Evolutionary conservation across 108 stramenopile genomes (phyloP), one percentile per base, ranked within the genome.

Genomic region (Seminavis robusta): DNA sequence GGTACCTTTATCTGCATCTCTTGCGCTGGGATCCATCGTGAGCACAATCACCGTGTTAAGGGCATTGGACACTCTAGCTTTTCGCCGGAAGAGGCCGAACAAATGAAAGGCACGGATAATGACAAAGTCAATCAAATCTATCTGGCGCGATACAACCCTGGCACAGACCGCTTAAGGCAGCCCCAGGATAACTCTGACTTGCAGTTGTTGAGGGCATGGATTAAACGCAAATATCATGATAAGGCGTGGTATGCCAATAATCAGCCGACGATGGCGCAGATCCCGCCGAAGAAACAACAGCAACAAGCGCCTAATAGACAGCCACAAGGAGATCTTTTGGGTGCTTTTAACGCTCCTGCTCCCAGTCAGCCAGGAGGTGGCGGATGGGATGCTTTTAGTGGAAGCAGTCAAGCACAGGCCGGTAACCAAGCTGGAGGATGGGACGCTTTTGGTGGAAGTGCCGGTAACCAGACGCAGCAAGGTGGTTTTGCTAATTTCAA

Each of bases 21-120:
- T 15, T 92, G 90, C 31, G 69, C 82, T 17, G 90, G 90, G 4
- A 69, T 91, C 40, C 89, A 84, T 59, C 86, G 90, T 11, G 90
- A 88, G 56, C 71, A 84, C 56, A 83, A 77, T 47, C 67, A 77
- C 43, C 80, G 80, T 26, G 67, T 92, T 69, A 92, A 88, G 64
- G 83, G 84, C 20, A 60, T 92, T 13, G 86, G 86, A 8, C 79
- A 80, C 38, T 86, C 86, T 15, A 79, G 80, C 42, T 92, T 92
- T 60, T 81, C 90, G 0, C 34, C 65, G 15, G 83, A 86, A 36
- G 90, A 92, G 67, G 79, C 76, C 0, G 56, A 67, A 11, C 46
- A 23, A 24, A 50, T 86, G 42, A 63, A 57, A 30, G 27, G 58
- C 13, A 54, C 65, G 15, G 77, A 76, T 31, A 92, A 92, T 47